Evolutionary conservation across 2,329 filamentous ascomycete species (phyloP), one percentile per base, ranked within the genome.

Genomic region (Diplocarpon mali): DNA sequence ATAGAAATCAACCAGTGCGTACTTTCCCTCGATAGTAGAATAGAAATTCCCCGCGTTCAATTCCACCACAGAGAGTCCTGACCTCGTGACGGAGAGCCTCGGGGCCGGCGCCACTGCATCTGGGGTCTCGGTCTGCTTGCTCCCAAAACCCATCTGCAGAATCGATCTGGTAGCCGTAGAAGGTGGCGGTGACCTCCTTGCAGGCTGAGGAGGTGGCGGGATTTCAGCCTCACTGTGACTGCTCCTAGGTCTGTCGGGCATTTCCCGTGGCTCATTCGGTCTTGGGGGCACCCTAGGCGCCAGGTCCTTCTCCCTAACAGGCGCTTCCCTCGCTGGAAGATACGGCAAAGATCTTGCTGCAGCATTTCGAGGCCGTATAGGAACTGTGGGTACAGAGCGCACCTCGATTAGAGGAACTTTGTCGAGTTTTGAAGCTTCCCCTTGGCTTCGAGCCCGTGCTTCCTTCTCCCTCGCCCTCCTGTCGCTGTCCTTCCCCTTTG

Each of bases 1-100:
- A 62, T 93, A 96, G 76, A 96, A 96, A 65, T 96, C 88, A 58
- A 96, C 87, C 15, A 98, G 79, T 0, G 90, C 88, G 32, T 89
- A 88, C 70, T 92, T 95, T 64, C 88, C 87, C 38, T 85, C 90
- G 50, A 93, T 75, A 37, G 94, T 72, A 35, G 80, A 69, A 70
- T 96, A 88, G 65, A 96, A 96, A 72, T 95, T 96, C 58, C 71
- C 70, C 39, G 87, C 85, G 45, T 82, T 79, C 47, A 96, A 80
- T 65, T 96, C 90, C 57, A 92, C 72, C 51, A 96, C 88, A 7
- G 46, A 40, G 34, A 52, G 47, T 46, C 46, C 47, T 6, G 51
- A 28, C 30, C 30, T 46, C 2, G 34, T 42, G 17, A 46, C 48
- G 4, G 34, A 32, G 8, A 42, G 8, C 11, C 39, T 40, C n/a